phyloP scores from a whole-genome alignment of 2,329 filamentous ascomycete species.

The Fusarium oxysporum region DNA sequence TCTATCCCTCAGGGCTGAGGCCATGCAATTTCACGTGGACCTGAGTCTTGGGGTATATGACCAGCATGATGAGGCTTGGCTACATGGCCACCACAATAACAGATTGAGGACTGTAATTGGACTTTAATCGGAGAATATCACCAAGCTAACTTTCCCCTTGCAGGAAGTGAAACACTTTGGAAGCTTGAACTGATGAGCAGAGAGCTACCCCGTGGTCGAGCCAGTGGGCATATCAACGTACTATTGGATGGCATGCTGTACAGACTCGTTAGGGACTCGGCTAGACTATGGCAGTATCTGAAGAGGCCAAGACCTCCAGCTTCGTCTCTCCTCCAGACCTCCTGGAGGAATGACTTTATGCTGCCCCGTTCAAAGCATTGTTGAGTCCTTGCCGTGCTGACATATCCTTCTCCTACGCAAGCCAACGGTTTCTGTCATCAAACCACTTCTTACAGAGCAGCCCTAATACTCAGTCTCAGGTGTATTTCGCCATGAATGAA shows the following conservation, averaged over 20 bases:
- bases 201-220: not conserved
- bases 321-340: not conserved
- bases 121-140: constrained; percentile 1
- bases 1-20: not conserved
- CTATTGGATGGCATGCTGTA: not conserved
- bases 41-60: not conserved
- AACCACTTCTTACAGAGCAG: not conserved
- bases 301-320: not conserved
- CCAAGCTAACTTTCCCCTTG: not conserved
- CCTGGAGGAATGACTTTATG: no score
- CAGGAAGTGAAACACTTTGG: not conserved
- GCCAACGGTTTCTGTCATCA: not conserved
- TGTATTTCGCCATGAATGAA: not conserved
- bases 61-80: not conserved
- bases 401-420: not conserved
- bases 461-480: no score
- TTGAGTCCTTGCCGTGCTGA: not conserved
- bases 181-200: not conserved
- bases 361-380: not conserved
- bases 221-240: not conserved
- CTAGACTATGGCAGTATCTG: not conserved
- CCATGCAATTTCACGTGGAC: not conserved
- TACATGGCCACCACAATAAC: not conserved
- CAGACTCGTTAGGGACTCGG: not conserved
- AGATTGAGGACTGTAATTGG: not conserved